Conservation (phyloP, 2,329 filamentous ascomycete genomes). For the Metarhizium anisopliae region DNA sequence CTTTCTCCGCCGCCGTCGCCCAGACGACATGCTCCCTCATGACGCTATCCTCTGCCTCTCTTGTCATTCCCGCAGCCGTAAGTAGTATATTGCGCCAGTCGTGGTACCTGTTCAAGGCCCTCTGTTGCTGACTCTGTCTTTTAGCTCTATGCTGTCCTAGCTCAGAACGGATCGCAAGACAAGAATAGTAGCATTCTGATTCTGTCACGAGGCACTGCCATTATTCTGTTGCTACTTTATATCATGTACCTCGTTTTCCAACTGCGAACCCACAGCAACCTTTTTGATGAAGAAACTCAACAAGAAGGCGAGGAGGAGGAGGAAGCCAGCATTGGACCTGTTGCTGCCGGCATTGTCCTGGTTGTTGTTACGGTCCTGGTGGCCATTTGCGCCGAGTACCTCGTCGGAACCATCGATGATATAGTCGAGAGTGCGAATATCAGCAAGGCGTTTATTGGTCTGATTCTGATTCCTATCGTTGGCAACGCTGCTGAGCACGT, state of each 20-base stretch:
- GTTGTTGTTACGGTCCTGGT: conserved; percentile 62
- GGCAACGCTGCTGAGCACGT: conserved; percentile 77
- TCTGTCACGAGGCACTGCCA: conserved; percentile 65
- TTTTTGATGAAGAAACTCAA: conserved; percentile 53
- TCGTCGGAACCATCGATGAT: conserved; percentile 67
- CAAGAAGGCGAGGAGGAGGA: conserved; percentile 36
- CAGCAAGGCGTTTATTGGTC: conserved; percentile 72
- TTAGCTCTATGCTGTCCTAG: conserved; percentile 58
- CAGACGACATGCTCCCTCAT: conserved; percentile 69
- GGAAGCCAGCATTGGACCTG: conserved; percentile 48
- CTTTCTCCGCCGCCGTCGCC: conserved; percentile 67
- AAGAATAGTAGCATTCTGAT: conserved; percentile 52
- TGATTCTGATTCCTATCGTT: conserved; percentile 71
- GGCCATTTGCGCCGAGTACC: conserved; percentile 65
- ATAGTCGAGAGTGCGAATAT: conserved; percentile 62
- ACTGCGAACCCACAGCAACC: conserved; percentile 61
- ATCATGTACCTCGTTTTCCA: conserved; percentile 72
- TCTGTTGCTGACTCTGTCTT: neutral
- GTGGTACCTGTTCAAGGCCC: neutral
- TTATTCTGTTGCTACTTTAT: conserved; percentile 68
- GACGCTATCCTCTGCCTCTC: conserved; percentile 65
- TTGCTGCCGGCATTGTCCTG: conserved; percentile 57
- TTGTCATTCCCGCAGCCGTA: conserved; percentile 69
- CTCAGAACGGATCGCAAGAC: conserved; percentile 29
- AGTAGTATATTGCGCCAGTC: neutral